Percentiles rank a stretch among this genome's conserved stretches.
Conservation (phyloP, 371 early-diverging fungal genomes). For the Sporodiniella umbellata region DNA sequence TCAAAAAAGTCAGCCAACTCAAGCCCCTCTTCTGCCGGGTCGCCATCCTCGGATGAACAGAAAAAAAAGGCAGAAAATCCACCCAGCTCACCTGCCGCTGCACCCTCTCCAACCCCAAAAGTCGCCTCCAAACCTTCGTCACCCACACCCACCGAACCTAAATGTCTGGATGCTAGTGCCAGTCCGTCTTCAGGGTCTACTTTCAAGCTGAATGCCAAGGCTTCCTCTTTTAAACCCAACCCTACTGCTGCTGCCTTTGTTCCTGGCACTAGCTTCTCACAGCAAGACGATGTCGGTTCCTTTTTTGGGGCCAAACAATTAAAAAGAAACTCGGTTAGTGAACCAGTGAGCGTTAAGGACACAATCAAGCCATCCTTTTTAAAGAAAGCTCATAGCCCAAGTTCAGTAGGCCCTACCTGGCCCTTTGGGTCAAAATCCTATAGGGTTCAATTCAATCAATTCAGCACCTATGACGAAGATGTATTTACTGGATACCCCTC, state of each 20-base stretch:
- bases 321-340: conserved; percentile 15
- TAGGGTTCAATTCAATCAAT: conserved; percentile 38
- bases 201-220: conserved; percentile 85
- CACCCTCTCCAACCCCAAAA: not conserved
- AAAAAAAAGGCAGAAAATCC: not conserved
- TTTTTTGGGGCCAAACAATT: conserved; percentile 31
- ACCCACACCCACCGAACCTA: too few species aligned
- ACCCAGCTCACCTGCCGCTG: not conserved
- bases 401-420: conserved; percentile 50
- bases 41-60: not conserved
- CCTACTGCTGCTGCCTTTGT: conserved; percentile 75
- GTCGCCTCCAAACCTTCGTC: too few species aligned
- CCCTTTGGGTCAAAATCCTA: conserved; percentile 48
- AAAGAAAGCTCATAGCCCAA: conserved; percentile 22
- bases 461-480: conserved; percentile 35
- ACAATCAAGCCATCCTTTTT: conserved; percentile 34
- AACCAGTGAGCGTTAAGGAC: conserved; percentile 24
- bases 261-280: conserved; percentile 43
- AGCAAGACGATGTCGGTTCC: conserved; percentile 15
- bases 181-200: conserved; percentile 20
- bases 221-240: conserved; percentile 86
- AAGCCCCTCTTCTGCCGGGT: not conserved
- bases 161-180: conserved; percentile 5
- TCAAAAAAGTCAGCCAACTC: conserved; percentile 31
- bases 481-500: conserved; percentile 32